Evolutionary conservation across 371 early-diverging fungal genomes (phyloP).

Genomic region (Homolaphlyctis polyrhiza): DNA sequence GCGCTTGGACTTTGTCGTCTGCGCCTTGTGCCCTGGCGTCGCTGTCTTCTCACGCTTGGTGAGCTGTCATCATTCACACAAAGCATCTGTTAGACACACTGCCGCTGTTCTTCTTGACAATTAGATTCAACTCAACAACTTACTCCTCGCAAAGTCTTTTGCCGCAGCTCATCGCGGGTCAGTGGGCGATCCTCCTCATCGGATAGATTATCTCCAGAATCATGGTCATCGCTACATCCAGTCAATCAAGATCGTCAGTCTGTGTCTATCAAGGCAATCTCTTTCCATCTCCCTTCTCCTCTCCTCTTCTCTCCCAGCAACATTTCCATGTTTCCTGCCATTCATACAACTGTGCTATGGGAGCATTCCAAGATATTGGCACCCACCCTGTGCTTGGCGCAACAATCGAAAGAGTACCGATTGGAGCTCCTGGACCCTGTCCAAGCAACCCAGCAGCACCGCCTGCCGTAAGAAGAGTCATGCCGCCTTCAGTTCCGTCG

Average conservation of each 20-base stretch:
- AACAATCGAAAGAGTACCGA: conserved; percentile 33
- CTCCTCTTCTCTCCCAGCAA: no score
- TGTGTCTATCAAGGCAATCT: background rate
- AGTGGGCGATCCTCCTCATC: conserved; percentile 49
- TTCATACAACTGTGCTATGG: no score
- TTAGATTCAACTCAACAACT: conserved; percentile 8
- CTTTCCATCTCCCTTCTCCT: background rate
- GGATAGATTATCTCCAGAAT: conserved; percentile 34
- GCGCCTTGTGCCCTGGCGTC: conserved; percentile 7
- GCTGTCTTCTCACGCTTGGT: conserved; percentile 18
- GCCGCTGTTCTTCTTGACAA: no score
- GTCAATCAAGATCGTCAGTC: background rate
- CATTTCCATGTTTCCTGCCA: no score
- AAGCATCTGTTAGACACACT: no score
- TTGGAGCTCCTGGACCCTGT: conserved; percentile 40
- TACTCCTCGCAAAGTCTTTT: conserved; percentile 43
- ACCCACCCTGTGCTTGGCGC: conserved; percentile 45
- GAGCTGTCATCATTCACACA: no score
- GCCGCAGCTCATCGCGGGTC: conserved; percentile 42
- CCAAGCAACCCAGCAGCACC: conserved; percentile 40
- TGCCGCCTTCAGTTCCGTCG: conserved; percentile 12
- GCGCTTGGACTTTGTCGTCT: conserved; percentile 7
- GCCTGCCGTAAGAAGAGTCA: conserved; percentile 14
- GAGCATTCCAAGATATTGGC: no score
- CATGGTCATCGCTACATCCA: conserved; percentile 49